These are phyloP conservation scores for Pichia sp. DNA, from an alignment of 1,139 yeast genomes.

Conservation along the genomic window DNA sequence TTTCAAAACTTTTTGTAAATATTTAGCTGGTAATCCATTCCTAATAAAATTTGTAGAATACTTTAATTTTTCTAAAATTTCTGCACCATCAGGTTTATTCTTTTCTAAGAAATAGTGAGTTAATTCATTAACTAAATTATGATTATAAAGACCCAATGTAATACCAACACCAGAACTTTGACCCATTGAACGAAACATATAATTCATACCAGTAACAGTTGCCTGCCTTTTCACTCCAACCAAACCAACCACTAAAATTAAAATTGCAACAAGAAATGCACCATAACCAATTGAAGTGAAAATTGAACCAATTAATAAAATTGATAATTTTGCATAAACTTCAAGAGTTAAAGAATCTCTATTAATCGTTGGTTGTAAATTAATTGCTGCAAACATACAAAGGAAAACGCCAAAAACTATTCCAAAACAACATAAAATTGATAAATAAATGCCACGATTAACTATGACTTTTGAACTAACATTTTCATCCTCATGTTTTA, in stretches of 20 bases:
- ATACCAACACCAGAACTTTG: slow-evolving; percentile 42
- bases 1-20: slow-evolving; percentile 24
- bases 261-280: slow-evolving; percentile 35
- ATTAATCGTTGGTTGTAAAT: slow-evolving; percentile 21
- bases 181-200: slow-evolving; percentile 42
- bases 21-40: slow-evolving; percentile 27
- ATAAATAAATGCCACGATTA: slow-evolving; percentile 44
- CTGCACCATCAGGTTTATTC: slow-evolving; percentile 27
- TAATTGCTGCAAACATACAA: slow-evolving; percentile 16
- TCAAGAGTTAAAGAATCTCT: slow-evolving; percentile 12
- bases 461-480: slow-evolving; percentile 48
- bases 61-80: slow-evolving; percentile 26
- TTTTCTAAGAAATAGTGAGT: slow-evolving; percentile 26
- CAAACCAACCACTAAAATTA: slow-evolving; percentile 40
- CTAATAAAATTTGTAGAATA: slow-evolving; percentile 33
- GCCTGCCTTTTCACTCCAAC: slow-evolving; percentile 36
- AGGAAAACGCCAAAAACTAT: slow-evolving; percentile 26
- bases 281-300: slow-evolving; percentile 40
- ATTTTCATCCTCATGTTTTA: slow-evolving; percentile 45
- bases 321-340: slow-evolving; percentile 21
- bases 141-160: slow-evolving; percentile 35
- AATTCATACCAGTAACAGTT: slow-evolving; percentile 37
- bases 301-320: slow-evolving; percentile 34
- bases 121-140: slow-evolving; percentile 26
- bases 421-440: slow-evolving; percentile 22